Evolutionary conservation across 352 stramenopile genomes (phyloP).

Genomic region (Pilasporangium apinafurcum): DNA sequence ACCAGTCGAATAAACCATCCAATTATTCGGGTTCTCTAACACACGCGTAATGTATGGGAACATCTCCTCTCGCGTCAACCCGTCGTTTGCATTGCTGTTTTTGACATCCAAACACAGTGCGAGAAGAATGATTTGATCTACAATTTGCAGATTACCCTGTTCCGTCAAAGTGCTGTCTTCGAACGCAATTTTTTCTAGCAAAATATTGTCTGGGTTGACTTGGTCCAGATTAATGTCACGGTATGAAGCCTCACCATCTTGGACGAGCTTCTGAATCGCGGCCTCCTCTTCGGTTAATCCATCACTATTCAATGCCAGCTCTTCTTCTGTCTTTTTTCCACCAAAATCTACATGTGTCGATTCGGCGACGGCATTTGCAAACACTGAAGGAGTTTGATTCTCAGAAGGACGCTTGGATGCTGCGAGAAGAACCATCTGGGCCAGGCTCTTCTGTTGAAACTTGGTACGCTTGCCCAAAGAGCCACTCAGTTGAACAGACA

Average conservation of each 20-base stretch:
- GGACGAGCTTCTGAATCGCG: conserved; percentile 51
- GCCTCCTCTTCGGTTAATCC: conserved; percentile 43
- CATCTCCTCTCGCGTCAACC: conserved; percentile 95
- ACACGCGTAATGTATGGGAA: conserved; percentile 91
- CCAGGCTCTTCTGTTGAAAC: conserved; percentile 89
- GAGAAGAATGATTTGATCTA: conserved; percentile 89
- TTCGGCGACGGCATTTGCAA: conserved; percentile 44
- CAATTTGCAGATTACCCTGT: conserved; percentile 67
- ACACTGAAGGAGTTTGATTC: conserved; percentile 36
- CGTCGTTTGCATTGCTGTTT: conserved; percentile 94
- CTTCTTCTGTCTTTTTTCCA: conserved; percentile 31
- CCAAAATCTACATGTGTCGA: conserved; percentile 66
- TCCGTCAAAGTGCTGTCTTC: conserved; percentile 56
- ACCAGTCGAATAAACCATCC: conserved; percentile 95
- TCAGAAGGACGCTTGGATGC: conserved; percentile 47
- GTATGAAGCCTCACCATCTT: conserved; percentile 63
- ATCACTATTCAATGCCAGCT: conserved; percentile 17
- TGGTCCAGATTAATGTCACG: conserved; percentile 86
- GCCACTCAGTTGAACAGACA: conserved; percentile 88
- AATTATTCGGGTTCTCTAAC: conserved; percentile 92
- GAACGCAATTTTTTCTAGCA: conserved; percentile 91
- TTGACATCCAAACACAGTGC: conserved; percentile 96
- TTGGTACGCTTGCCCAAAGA: conserved; percentile 94
- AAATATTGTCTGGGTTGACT: conserved; percentile 82
- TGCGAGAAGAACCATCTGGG: conserved; percentile 84